These are phyloP conservation scores for Sclerotinia glacialis DNA, from an alignment of 2,329 filamentous ascomycete species.

Conservation along the genomic window DNA sequence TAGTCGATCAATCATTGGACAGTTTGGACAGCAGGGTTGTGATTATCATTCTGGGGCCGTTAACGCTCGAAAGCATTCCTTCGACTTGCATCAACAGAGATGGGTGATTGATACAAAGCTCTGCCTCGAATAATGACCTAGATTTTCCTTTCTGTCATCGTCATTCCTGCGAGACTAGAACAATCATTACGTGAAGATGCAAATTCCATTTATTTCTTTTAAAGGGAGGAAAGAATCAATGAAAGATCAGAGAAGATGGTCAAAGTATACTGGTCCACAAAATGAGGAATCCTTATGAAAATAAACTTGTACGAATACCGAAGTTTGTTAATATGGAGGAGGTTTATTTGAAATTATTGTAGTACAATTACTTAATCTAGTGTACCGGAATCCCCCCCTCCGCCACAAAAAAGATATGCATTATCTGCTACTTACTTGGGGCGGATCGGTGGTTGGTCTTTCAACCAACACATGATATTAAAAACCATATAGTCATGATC, in stretches of 20 bases:
- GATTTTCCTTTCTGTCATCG: not conserved
- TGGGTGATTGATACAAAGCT: not conserved
- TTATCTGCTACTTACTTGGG: not conserved
- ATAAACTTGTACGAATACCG: not conserved
- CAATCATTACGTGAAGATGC: not conserved
- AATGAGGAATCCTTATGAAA: not conserved
- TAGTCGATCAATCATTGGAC: not conserved
- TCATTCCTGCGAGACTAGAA: too few species aligned
- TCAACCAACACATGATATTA: not conserved
- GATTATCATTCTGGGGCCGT: not conserved
- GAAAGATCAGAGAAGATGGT: not conserved
- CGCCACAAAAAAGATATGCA: not conserved
- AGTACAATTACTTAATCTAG: not conserved
- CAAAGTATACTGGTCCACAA: not conserved
- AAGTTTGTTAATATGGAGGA: not conserved
- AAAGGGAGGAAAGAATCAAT: not conserved
- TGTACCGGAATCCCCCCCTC: not conserved
- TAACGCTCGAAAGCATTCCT: not conserved
- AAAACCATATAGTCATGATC: conserved; percentile 26
- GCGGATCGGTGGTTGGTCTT: not conserved
- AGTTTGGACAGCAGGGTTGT: too few species aligned
- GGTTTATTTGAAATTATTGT: not conserved
- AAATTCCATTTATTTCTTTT: not conserved
- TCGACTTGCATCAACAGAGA: not conserved
- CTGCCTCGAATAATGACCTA: not conserved